Conservation (phyloP, 768 basidiomycete genomes). For the Pleurotus sapidus region DNA sequence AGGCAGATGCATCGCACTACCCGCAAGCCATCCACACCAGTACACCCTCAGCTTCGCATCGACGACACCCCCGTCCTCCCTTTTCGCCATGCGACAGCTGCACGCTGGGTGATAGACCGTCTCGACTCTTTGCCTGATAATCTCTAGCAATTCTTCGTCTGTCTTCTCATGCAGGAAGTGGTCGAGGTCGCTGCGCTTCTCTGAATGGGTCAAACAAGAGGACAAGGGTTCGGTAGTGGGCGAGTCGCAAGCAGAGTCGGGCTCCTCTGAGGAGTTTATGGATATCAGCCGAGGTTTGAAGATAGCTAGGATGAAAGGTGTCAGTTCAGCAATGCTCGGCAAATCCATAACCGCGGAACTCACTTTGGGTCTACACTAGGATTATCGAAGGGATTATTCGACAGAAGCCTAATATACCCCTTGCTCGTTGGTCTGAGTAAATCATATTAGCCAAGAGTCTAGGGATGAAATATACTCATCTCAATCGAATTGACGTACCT, state of each 20-base stretch:
- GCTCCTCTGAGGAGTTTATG: slow-evolving; percentile 40
- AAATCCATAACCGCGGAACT: background rate
- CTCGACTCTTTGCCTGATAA: slow-evolving; percentile 37
- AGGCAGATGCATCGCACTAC: slow-evolving; percentile 41
- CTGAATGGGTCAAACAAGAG: slow-evolving; percentile 30
- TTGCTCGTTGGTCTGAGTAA: slow-evolving; percentile 36
- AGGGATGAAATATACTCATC: background rate
- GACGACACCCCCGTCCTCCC: slow-evolving; percentile 38
- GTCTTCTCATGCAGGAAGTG: slow-evolving; percentile 31
- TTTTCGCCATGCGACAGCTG: slow-evolving; percentile 44
- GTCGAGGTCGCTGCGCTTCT: slow-evolving; percentile 34
- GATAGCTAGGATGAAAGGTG: slow-evolving; percentile 28
- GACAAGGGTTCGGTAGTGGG: slow-evolving; percentile 37
- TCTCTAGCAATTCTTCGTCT: slow-evolving; percentile 35
- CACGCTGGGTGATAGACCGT: slow-evolving; percentile 44
- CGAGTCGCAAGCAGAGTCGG: slow-evolving; percentile 34
- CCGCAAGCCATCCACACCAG: slow-evolving; percentile 37
- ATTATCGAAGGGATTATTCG: slow-evolving; percentile 38
- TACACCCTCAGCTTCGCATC: slow-evolving; percentile 41
- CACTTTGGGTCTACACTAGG: slow-evolving; percentile 45
- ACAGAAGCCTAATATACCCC: slow-evolving; percentile 36
- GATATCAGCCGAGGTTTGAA: slow-evolving; percentile 37
- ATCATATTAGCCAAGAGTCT: background rate
- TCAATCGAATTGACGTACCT: slow-evolving; percentile 23
- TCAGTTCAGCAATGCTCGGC: background rate